Evolutionary conservation across 805 yeast species (phyloP).

Genomic region (Pichia nakasei): DNA sequence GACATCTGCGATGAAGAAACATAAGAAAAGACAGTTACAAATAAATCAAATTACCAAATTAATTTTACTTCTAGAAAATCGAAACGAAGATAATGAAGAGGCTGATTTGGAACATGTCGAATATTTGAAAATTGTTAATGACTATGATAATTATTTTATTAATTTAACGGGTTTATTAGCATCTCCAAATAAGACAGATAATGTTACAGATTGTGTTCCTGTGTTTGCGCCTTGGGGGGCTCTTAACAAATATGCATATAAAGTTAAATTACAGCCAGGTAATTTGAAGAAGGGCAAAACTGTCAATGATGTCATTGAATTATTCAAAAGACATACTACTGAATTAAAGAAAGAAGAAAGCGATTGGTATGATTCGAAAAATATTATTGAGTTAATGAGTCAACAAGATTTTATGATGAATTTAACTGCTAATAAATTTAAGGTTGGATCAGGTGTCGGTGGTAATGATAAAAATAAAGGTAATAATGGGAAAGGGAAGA

Average conservation of each 20-base stretch:
- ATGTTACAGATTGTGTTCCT: slow-evolving; percentile 58
- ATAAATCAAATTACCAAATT: slow-evolving; percentile 24
- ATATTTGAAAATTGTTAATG: slow-evolving; percentile 11
- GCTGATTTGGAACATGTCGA: slow-evolving; percentile 11
- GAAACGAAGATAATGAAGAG: slow-evolving; percentile 12
- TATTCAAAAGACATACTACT: slow-evolving; percentile 35
- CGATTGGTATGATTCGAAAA: slow-evolving; percentile 69
- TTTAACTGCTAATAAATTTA: slow-evolving; percentile 65
- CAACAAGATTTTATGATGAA: slow-evolving; percentile 59
- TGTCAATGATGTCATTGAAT: slow-evolving; percentile 55
- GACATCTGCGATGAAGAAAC: slow-evolving; percentile 12
- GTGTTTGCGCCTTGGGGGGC: slow-evolving; percentile 92
- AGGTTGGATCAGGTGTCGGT: slow-evolving; percentile 43
- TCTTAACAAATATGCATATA: slow-evolving; percentile 63
- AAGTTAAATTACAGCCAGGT: slow-evolving; percentile 76
- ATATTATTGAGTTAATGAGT: slow-evolving; percentile 44
- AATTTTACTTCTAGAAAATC: slow-evolving; percentile 23
- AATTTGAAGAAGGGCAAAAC: slow-evolving; percentile 83
- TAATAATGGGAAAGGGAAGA: slow-evolving; percentile 10
- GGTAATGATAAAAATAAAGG: slow-evolving; percentile 4
- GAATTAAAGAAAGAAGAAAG: slow-evolving; percentile 23
- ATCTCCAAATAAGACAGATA: slow-evolving; percentile 42
- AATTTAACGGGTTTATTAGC: slow-evolving; percentile 27
- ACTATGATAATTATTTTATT: slow-evolving; percentile 21
- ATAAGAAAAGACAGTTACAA: slow-evolving; percentile 24